Base-by-base conservation (phyloP, 1,139 yeast genomes). In the Protomyces macrosporus region DNA sequence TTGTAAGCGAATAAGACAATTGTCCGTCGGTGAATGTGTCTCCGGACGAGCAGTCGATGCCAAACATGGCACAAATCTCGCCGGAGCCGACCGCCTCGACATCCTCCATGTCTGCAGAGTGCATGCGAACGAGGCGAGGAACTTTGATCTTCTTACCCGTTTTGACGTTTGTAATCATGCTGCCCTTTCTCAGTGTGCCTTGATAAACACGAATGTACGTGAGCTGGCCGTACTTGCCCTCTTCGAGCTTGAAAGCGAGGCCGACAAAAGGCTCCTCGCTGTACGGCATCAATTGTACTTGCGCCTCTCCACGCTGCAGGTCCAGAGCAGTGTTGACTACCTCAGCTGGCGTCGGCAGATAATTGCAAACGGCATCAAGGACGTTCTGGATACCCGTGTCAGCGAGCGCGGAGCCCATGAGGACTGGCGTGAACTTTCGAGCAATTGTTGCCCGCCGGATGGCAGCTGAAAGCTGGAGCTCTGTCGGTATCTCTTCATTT, bases 11-110 rank as follows among this genome's bases (percentile, higher is more conserved):
- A 71, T 88, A 87, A 69, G 85, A 81, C 66, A 85, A 79, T 55
- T 82, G 82, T 59, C 95, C 91, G 72, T 88, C 95, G 61, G 96
- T 87, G 76, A 93, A 93, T 7, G 98, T 90, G 75, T 93, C 98
- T 73, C 99, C 99, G 7, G 98, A 95, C n/a, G 98, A 87, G 82
- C 99, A 93, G 76, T 95, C 98, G 71, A 93, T 88, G 77, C 99
- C 99, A 72, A 95, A 93, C 68, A 98, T 93, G 63, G 99, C 99
- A 79, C 99, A 95, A 71, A 93, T 93, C 78, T 93, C 98, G 75
- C 99, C 99, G 53, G 98, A 93, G 35, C 95, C 95, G 72, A 90
- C 88, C 78, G 90, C 97, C 63, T 86, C 89, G 60, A 90, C 95
- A 75, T 93, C 99, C 63, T 69, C 71, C 71, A 69, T 69, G 76